phyloP scores from a whole-genome alignment of 768 basidiomycete species.

The Lentinula lateritia region DNA sequence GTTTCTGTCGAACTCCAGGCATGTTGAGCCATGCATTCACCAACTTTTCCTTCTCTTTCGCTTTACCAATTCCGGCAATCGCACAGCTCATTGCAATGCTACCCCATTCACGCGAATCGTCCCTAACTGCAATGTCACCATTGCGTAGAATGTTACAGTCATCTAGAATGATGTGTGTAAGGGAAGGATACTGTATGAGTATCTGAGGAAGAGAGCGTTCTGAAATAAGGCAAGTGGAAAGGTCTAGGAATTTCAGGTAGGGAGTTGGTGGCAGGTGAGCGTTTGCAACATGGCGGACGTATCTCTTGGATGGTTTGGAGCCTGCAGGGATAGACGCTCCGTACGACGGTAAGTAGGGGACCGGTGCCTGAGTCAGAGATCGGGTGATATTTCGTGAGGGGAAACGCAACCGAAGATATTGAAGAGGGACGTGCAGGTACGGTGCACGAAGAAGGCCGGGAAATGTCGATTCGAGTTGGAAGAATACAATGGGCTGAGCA shows the following conservation, averaged over 20 bases:
- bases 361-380: conserved; percentile 25
- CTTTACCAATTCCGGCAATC: conserved; percentile 51
- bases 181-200: conserved; percentile 38
- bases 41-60: conserved; percentile 62
- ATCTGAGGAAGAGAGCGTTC: conserved; percentile 51
- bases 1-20: neutral
- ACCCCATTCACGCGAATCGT: conserved; percentile 43
- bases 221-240: conserved; percentile 63
- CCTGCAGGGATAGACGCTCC: conserved; percentile 1
- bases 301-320: neutral
- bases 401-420: conserved; percentile 61
- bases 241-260: conserved; percentile 58
- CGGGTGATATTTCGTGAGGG: conserved; percentile 57
- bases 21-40: conserved; percentile 47
- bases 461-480: conserved; percentile 52
- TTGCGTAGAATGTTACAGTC: conserved; percentile 51
- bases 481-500: conserved; percentile 89
- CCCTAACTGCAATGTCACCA: conserved; percentile 36
- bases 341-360: conserved; percentile 11
- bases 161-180: conserved; percentile 71
- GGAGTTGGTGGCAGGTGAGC: conserved; percentile 20
- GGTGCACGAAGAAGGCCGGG: conserved; percentile 39
- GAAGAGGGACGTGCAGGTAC: conserved; percentile 44
- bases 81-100: conserved; percentile 59
- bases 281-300: neutral